Conservation (phyloP, 805 yeast species). For the Diddensiella caesifluorescens region DNA sequence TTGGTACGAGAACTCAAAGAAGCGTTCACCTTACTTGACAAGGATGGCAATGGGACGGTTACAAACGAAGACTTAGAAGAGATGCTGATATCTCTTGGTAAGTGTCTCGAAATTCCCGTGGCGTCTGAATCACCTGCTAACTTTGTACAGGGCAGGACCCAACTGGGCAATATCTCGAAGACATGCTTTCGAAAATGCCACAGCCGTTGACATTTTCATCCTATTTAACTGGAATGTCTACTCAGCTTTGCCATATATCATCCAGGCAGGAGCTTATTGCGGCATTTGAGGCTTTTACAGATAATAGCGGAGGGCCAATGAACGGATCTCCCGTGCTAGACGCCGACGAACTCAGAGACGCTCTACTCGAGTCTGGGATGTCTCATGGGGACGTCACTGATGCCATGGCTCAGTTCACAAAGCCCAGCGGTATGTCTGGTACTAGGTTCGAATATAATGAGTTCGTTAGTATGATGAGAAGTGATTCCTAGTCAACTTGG, state of each 20-base stretch:
- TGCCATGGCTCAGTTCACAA: constrained; percentile 48
- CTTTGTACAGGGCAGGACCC: constrained; percentile 31
- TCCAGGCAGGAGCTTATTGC: constrained; percentile 48
- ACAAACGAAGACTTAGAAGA: constrained; percentile 37
- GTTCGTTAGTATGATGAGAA: constrained; percentile 40
- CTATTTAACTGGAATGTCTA: constrained; percentile 59
- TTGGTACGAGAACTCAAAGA: constrained; percentile 65
- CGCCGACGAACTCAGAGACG: constrained; percentile 43
- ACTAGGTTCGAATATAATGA: constrained; percentile 54
- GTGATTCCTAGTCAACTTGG: background rate
- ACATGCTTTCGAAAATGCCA: constrained; percentile 45
- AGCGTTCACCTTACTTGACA: constrained; percentile 75
- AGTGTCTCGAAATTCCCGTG: background rate
- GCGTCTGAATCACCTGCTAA: background rate
- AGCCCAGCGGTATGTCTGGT: constrained; percentile 51
- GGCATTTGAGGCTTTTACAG: constrained; percentile 54
- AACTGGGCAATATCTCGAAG: constrained; percentile 38
- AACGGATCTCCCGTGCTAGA: constrained; percentile 37
- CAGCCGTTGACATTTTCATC: constrained; percentile 54
- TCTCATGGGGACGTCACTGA: constrained; percentile 38
- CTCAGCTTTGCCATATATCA: constrained; percentile 47
- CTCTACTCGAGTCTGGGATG: constrained; percentile 45
- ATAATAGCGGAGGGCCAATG: constrained; percentile 19
- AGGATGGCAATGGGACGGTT: constrained; percentile 63
- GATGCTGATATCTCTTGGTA: constrained; percentile 37